phyloP scores from a whole-genome alignment of 2,329 filamentous ascomycete genomes.

The Aureobasidium mangrovei region DNA sequence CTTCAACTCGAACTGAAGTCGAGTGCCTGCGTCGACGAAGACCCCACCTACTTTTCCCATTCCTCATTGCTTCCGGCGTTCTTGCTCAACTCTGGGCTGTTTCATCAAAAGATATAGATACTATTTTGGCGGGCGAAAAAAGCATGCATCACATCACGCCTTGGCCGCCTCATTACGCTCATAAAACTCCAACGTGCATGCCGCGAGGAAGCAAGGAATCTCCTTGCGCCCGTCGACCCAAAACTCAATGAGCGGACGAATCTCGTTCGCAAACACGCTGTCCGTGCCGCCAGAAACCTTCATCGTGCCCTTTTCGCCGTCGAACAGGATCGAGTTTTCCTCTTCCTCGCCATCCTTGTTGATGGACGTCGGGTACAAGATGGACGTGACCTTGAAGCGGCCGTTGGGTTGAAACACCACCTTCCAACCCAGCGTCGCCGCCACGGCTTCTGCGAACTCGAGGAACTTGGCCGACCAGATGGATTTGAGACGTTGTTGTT shows the following conservation, averaged over 20 bases:
- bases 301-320: slow-evolving; percentile 93
- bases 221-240: slow-evolving; percentile 93
- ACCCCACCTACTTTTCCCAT: no score
- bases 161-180: slow-evolving; percentile 37
- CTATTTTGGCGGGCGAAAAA: no score
- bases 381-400: slow-evolving; percentile 81
- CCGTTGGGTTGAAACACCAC: slow-evolving; percentile 96
- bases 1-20: no score
- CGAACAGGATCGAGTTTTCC: slow-evolving; percentile 64
- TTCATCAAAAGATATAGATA: no score
- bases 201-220: slow-evolving; percentile 86
- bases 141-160: no score
- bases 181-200: slow-evolving; percentile 86
- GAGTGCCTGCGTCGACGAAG: no score
- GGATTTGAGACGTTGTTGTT: slow-evolving; percentile 75
- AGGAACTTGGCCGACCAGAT: slow-evolving; percentile 86
- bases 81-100: no score
- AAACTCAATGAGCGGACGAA: slow-evolving; percentile 79
- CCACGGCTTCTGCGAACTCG: slow-evolving; percentile 93
- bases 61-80: no score
- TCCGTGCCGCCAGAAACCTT: slow-evolving; percentile 88
- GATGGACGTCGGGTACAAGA: slow-evolving; percentile 56
- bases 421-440: slow-evolving; percentile 85
- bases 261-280: slow-evolving; percentile 77
- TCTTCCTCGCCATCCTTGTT: slow-evolving; percentile 38